These are phyloP conservation scores for Xerocomellus amylosporus DNA, from an alignment of 768 basidiomycete species.

Conservation along the genomic window DNA sequence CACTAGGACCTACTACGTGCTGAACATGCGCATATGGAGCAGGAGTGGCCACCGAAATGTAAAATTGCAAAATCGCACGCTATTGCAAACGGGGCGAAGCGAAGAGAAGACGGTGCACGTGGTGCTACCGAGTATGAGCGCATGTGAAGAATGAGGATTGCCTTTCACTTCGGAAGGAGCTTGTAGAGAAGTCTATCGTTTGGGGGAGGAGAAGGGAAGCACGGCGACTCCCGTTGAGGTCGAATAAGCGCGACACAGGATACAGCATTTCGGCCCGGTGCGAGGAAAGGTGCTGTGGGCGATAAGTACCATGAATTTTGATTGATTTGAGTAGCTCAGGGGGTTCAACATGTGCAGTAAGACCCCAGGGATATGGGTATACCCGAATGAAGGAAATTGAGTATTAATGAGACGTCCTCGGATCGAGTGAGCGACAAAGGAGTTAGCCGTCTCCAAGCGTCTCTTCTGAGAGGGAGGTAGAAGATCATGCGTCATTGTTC, in stretches of 20 bases:
- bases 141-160: constrained; percentile 15
- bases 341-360: background rate
- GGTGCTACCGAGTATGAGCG: background rate
- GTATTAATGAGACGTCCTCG: constrained; percentile 2
- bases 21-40: constrained; percentile 7
- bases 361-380: background rate
- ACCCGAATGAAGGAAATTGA: background rate
- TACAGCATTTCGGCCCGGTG: constrained; percentile 1
- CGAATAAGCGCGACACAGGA: constrained; percentile 6
- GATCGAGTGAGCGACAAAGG: constrained; percentile 5
- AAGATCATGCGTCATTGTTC: background rate
- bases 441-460: background rate
- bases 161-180: constrained; percentile 25
- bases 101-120: constrained; percentile 2
- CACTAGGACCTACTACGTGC: background rate
- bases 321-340: background rate
- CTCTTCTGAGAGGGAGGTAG: background rate
- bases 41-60: background rate
- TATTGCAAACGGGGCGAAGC: background rate
- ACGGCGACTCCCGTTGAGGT: constrained; percentile 8
- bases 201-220: constrained; percentile 11
- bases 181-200: constrained; percentile 13
- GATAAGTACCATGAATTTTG: background rate
- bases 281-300: background rate
- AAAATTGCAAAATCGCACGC: constrained; percentile 21